Conservation (phyloP, 768 basidiomycete species). For the Lentinula guzmanii region DNA sequence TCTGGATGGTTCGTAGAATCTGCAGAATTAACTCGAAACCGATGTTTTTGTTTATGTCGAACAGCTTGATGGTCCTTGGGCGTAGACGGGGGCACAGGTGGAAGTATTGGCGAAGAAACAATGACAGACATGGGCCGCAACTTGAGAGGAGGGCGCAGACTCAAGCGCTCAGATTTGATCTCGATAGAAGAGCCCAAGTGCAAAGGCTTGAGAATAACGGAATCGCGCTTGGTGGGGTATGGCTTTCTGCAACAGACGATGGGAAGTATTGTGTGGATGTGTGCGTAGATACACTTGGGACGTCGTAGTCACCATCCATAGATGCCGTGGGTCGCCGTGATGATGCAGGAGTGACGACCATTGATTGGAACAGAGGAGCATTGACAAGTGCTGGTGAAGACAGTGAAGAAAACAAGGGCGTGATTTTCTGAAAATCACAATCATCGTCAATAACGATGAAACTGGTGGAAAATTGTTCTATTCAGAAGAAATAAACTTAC, state of each 20-base stretch:
- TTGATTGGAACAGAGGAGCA: not conserved
- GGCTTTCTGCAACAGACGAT: not conserved
- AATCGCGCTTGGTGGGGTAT: not conserved
- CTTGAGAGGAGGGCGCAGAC: not conserved
- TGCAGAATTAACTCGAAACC: not conserved
- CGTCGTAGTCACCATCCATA: not conserved
- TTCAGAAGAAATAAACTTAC: constrained; percentile 3
- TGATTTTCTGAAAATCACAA: not conserved
- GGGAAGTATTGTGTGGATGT: too few relatives aligned
- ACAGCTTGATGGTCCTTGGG: not conserved
- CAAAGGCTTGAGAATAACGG: not conserved
- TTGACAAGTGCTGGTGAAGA: not conserved
- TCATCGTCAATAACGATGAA: not conserved
- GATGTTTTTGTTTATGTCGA: not conserved
- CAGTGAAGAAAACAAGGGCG: not conserved
- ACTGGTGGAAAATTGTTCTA: not conserved
- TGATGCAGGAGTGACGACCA: not conserved
- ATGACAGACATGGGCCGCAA: not conserved
- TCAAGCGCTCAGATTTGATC: not conserved
- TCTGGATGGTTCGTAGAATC: not conserved
- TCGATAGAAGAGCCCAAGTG: not conserved
- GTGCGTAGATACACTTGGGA: not conserved
- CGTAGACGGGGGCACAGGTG: not conserved
- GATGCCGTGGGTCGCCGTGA: not conserved
- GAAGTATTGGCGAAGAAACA: not conserved